A percentile compares a stretch with the other conserved stretches of the same genome.
These are phyloP conservation scores for Scenedesmus sp. DNA, from an alignment of 163 green algal genomes.

Conservation along the genomic window DNA sequence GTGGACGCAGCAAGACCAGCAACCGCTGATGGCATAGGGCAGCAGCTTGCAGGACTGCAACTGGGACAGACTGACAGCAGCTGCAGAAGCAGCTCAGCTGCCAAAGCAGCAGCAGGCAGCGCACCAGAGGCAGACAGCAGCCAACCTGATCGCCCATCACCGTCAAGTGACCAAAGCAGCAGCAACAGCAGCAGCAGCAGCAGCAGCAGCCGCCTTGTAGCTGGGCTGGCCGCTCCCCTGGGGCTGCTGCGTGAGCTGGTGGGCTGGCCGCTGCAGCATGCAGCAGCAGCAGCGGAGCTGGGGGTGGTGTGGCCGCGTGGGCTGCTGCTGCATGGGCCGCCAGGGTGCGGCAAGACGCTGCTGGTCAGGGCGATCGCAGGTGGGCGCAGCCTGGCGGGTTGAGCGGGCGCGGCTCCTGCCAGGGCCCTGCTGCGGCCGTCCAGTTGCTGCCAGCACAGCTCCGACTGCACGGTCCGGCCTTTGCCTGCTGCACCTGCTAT, in stretches of 20 bases:
- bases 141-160: not conserved
- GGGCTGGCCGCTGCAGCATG: conserved; percentile 64
- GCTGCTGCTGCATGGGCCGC: conserved; percentile 97
- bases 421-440: no score
- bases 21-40: not conserved
- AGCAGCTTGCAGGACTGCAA: conserved; percentile 18
- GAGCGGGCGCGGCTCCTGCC: no score
- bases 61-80: not conserved
- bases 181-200: not conserved
- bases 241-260: conserved; percentile 73
- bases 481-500: not conserved
- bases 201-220: conserved; percentile 38
- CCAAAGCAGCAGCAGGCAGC: not conserved
- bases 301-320: conserved; percentile 90
- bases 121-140: not conserved
- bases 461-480: not conserved
- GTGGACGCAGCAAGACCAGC: not conserved
- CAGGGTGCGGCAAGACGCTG: conserved; percentile 98
- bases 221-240: conserved; percentile 56
- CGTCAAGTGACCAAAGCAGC: not conserved
- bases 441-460: not conserved
- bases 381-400: conserved; percentile 11
- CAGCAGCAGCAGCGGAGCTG: conserved; percentile 66
- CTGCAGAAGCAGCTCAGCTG: not conserved
- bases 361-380: conserved; percentile 81